Conservation (phyloP, 805 yeast species). For the Candida methanosorbosa region DNA sequence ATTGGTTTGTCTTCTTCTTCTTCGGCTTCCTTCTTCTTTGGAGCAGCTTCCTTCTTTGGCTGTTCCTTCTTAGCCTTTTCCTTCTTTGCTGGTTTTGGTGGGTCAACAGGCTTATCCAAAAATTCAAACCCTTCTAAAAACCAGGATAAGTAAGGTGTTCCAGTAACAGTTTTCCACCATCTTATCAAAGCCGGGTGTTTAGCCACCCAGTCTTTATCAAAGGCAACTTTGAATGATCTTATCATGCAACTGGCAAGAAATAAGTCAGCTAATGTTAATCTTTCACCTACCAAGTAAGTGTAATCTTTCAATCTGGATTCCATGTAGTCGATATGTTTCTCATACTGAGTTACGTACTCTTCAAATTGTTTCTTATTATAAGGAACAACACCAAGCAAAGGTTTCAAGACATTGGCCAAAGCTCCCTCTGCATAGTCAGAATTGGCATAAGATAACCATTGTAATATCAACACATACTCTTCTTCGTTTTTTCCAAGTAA, state of each 20-base stretch:
- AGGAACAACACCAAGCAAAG: conserved; percentile 56
- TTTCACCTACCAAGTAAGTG: conserved; percentile 41
- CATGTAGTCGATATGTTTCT: conserved; percentile 30
- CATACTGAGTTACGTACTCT: conserved; percentile 25
- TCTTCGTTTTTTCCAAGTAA: conserved; percentile 49
- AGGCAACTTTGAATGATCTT: conserved; percentile 39
- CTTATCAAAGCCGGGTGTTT: conserved; percentile 40
- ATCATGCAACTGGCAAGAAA: conserved; percentile 32
- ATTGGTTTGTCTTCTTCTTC: conserved; percentile 27
- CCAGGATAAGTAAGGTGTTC: conserved; percentile 37
- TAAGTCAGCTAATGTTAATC: conserved; percentile 36
- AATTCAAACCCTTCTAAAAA: conserved; percentile 45
- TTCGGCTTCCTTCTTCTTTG: conserved; percentile 23
- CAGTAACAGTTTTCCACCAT: conserved; percentile 40
- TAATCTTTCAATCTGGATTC: conserved; percentile 45
- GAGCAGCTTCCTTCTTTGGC: conserved; percentile 25
- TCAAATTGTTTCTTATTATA: conserved; percentile 61
- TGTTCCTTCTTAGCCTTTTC: too few relatives aligned
- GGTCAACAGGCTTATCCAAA: conserved; percentile 59
- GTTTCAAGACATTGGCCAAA: conserved; percentile 44
- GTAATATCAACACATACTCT: conserved; percentile 58
- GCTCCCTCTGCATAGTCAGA: conserved; percentile 48
- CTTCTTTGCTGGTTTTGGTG: conserved; percentile 58
- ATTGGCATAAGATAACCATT: conserved; percentile 74
- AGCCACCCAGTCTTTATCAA: conserved; percentile 43